Conservation (phyloP, 176 grass and related monocot genomes). For the Zoysia japonica region DNA sequence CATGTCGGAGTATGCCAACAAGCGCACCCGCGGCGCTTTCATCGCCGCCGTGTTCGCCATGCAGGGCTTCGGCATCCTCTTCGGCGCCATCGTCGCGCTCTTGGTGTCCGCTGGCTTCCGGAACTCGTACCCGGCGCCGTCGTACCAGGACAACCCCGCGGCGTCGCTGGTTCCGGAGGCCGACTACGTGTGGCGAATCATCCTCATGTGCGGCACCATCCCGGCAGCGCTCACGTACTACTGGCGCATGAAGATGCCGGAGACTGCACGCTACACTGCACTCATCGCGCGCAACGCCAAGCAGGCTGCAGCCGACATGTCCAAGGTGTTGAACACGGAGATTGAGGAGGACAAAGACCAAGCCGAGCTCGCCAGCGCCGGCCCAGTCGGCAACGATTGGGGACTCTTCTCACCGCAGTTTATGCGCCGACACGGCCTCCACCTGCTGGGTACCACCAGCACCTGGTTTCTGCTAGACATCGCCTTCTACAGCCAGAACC, state of each 20-base stretch:
- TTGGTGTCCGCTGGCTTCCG: slow-evolving; percentile 42
- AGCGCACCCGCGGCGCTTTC: slow-evolving; percentile 65
- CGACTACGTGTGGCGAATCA: slow-evolving; percentile 65
- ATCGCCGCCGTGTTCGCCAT: slow-evolving; percentile 78
- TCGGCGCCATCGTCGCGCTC: slow-evolving; percentile 49
- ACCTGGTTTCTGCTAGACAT: slow-evolving; percentile 80
- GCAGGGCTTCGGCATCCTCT: slow-evolving; percentile 68
- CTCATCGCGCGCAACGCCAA: slow-evolving; percentile 64
- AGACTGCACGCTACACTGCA: slow-evolving; percentile 73
- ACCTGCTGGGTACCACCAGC: slow-evolving; percentile 55
- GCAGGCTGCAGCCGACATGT: slow-evolving; percentile 68
- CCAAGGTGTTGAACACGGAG: slow-evolving; percentile 55
- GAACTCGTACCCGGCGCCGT: slow-evolving; percentile 41
- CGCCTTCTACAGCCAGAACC: slow-evolving; percentile 81
- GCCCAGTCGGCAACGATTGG: slow-evolving; percentile 4
- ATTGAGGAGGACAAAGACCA: slow-evolving; percentile 46
- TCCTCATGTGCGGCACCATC: slow-evolving; percentile 65
- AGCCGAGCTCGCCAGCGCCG: neutral
- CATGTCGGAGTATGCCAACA: slow-evolving; percentile 86
- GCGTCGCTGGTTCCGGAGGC: slow-evolving; percentile 45
- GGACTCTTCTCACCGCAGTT: slow-evolving; percentile 67
- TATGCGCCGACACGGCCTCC: slow-evolving; percentile 51
- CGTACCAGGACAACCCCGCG: slow-evolving; percentile 39
- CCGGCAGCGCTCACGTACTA: slow-evolving; percentile 73
- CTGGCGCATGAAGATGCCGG: slow-evolving; percentile 82